phyloP scores from a whole-genome alignment of 192 early-diverging fungal species.

The Backusella westeae region DNA sequence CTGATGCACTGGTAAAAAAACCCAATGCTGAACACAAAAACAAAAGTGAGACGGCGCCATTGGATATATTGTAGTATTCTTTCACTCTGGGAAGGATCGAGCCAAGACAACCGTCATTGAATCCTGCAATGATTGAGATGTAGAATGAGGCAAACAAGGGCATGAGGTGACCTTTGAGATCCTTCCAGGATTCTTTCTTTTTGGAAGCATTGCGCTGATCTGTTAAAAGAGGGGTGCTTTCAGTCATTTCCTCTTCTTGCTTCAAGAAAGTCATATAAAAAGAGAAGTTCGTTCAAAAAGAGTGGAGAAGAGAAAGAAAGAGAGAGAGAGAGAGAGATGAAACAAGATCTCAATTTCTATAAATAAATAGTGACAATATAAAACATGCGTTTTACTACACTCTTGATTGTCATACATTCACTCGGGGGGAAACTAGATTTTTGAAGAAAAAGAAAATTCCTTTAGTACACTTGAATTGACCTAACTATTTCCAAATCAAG shows the following conservation, averaged over 20 bases:
- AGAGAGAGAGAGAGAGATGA: not conserved
- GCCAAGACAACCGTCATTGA: slow-evolving; percentile 29
- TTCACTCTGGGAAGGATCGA: slow-evolving; percentile 35
- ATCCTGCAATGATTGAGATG: slow-evolving; percentile 17
- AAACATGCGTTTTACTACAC: not conserved
- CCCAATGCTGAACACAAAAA: slow-evolving; percentile 28
- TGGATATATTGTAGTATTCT: slow-evolving; percentile 28
- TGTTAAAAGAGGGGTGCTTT: not conserved
- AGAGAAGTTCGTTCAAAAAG: not conserved
- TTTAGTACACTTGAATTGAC: not conserved
- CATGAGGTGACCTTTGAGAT: not conserved
- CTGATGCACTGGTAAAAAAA: slow-evolving; percentile 16
- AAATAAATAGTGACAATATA: not conserved
- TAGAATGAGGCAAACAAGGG: slow-evolving; percentile 10
- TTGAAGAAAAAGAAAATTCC: not conserved
- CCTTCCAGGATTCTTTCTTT: slow-evolving; percentile 5
- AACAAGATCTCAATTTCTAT: not conserved
- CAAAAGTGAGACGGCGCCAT: slow-evolving; percentile 22
- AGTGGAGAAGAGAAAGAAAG: not conserved
- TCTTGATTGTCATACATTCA: not conserved
- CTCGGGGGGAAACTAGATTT: not conserved
- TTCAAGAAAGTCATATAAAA: not conserved
- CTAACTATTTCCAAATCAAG: too few relatives aligned
- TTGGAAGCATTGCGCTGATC: not conserved
- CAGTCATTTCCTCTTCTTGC: too few relatives aligned